These are phyloP conservation scores for Escovopsis weberi DNA, from an alignment of 2,329 filamentous ascomycete species.

Conservation along the genomic window DNA sequence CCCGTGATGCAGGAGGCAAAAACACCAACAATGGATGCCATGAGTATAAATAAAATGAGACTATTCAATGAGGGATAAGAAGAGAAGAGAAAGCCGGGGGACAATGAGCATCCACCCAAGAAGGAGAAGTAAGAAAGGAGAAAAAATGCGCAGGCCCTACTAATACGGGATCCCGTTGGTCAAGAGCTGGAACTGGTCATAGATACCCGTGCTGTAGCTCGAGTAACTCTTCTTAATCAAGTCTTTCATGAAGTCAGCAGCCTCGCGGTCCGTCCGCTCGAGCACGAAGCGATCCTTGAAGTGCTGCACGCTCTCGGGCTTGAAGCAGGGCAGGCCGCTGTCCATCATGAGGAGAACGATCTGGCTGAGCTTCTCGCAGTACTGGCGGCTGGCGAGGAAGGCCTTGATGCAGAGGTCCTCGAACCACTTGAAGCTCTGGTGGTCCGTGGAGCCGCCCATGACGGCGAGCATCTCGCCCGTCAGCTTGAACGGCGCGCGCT, in stretches of 20 bases:
- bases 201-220: constrained; percentile 84
- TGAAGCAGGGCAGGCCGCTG: constrained; percentile 92
- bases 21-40: too few species aligned
- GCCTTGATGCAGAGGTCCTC: constrained; percentile 94
- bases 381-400: constrained; percentile 75
- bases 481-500: constrained; percentile 95
- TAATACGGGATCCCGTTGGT: constrained; percentile 96
- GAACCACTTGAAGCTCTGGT: constrained; percentile 88
- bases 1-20: too few species aligned
- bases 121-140: neutral
- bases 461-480: constrained; percentile 98
- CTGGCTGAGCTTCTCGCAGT: constrained; percentile 78
- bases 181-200: constrained; percentile 94
- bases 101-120: too few species aligned
- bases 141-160: neutral
- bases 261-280: constrained; percentile 82
- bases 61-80: too few species aligned
- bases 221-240: constrained; percentile 81
- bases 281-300: constrained; percentile 88
- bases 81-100: too few species aligned
- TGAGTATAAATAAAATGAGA: too few species aligned
- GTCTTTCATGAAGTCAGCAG: constrained; percentile 84
- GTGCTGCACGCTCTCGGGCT: constrained; percentile 84
- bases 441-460: constrained; percentile 77
- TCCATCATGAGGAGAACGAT: constrained; percentile 93